Evolutionary conservation across 495 filamentous ascomycete genomes (phyloP).

Genomic region (Aspergillus funiculosus): DNA sequence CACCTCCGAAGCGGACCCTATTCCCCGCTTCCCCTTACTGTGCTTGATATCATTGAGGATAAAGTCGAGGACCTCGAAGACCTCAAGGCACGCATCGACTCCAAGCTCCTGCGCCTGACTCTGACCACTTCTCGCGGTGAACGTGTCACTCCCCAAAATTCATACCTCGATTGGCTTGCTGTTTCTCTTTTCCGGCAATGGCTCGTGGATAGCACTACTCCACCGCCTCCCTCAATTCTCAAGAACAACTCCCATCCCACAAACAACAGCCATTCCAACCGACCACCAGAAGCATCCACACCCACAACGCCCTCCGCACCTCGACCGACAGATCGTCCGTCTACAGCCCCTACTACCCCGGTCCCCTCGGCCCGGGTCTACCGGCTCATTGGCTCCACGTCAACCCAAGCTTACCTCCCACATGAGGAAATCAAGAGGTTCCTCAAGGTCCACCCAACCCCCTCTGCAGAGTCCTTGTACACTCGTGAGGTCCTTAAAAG

Average conservation of each 20-base stretch:
- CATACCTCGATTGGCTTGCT: constrained; percentile 82
- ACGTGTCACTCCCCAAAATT: constrained; percentile 67
- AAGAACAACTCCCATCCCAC: constrained; percentile 28
- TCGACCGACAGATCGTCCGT: constrained; percentile 13
- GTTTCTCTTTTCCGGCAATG: constrained; percentile 82
- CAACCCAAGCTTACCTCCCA: constrained; percentile 57
- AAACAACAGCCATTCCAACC: constrained; percentile 6
- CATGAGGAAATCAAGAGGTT: constrained; percentile 89
- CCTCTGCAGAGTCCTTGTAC: constrained; percentile 53
- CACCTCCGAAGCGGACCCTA: constrained; percentile 60
- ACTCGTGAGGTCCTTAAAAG: constrained; percentile 69
- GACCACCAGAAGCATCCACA: constrained; percentile 18
- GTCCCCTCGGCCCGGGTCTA: constrained; percentile 58
- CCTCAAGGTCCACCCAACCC: constrained; percentile 57
- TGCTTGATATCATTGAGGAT: constrained; percentile 84
- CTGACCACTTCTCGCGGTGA: constrained; percentile 76
- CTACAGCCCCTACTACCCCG: constrained; percentile 17
- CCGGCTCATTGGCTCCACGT: constrained; percentile 57
- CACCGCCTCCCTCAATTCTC: constrained; percentile 50
- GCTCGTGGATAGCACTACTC: constrained; percentile 81
- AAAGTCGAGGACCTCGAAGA: constrained; percentile 81
- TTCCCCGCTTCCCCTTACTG: constrained; percentile 56
- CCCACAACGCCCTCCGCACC: constrained; percentile 25
- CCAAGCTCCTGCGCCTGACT: constrained; percentile 70
- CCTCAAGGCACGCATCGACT: constrained; percentile 60